Evolutionary conservation across 177 flowering plant genomes (phyloP), one percentile per base, ranked within the genome.

Genomic region (Vitis hybrid): DNA sequence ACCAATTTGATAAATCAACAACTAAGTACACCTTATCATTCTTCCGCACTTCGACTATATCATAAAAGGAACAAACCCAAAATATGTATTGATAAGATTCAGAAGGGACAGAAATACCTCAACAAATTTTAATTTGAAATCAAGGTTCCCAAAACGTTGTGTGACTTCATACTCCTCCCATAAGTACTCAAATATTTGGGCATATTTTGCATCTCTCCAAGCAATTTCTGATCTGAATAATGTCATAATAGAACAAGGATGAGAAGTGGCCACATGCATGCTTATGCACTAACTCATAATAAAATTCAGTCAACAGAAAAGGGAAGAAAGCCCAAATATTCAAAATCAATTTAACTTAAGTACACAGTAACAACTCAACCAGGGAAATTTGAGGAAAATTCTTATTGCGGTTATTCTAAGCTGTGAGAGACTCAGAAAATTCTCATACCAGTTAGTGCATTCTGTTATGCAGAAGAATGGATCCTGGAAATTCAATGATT

Each of bases 141-240:
- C 85, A 10, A 93, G 83, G 78, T 87, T 89, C 30, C 94, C 96
- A 79, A 93, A 93, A 14, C 98, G 90, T 60, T 91, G 98, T 2
- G 92, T 77, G 30, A 93, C 87, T 75, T 93, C 98, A 76, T 85
- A 93, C 74, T 93, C 98, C 76, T 93, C 98, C 11, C 98, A 78
- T 18, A 93, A 90, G 78, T 90, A 93, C 66, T 93, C 98, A 67
- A 79, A 79, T 76, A 93, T 90, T 75, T 88, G 89, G 35, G 97
- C 92, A 78, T 91, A 93, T 76, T 87, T 91, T 62, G 97, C 97
- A 67, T 90, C 87, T 70, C 91, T 86, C 95, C 98, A 93, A 74
- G 98, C 98, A 81, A 93, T 91, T 78, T 93, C 97, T 51, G 98
- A 93, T 83, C 97, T 93, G 82, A 60, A 75, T 14, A 54, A 18